phyloP scores from a whole-genome alignment of 805 yeast species.

The Candida taoyuanica region DNA sequence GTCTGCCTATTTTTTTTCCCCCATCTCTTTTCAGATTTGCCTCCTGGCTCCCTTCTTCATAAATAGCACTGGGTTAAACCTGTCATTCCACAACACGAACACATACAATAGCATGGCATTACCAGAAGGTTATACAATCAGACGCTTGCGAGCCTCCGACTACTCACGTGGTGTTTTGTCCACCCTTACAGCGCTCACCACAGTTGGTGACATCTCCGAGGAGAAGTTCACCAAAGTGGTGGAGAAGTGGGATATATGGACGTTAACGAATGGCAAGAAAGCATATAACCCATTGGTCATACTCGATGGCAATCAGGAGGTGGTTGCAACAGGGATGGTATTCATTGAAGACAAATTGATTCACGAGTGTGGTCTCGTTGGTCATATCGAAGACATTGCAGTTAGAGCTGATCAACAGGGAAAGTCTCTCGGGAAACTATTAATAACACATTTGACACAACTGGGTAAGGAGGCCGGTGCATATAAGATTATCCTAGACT shows the following conservation, averaged over 20 bases:
- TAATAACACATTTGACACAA: constrained; percentile 58
- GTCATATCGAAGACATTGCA: constrained; percentile 94
- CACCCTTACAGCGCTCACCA: constrained; percentile 65
- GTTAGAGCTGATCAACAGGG: constrained; percentile 77
- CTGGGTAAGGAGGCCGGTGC: constrained; percentile 62
- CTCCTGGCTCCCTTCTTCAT: not conserved
- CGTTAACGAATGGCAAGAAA: constrained; percentile 19
- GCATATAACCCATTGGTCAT: constrained; percentile 72
- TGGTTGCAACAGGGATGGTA: constrained; percentile 83
- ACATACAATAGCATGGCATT: constrained; percentile 21
- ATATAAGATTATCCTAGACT: constrained; percentile 86
- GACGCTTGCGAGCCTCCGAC: constrained; percentile 55
- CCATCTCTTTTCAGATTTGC: not conserved
- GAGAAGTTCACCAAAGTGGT: constrained; percentile 47
- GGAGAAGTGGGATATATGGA: constrained; percentile 50
- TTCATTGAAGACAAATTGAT: constrained; percentile 78
- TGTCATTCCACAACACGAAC: not conserved
- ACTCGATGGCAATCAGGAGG: constrained; percentile 35
- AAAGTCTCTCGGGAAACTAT: constrained; percentile 62
- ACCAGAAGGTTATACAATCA: constrained; percentile 66
- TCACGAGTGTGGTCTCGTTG: constrained; percentile 80
- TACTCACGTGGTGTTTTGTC: constrained; percentile 56
- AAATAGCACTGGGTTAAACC: not conserved
- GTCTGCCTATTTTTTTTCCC: not conserved
- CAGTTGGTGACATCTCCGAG: constrained; percentile 68